Percentiles rank a stretch among this genome's conserved stretches.
phyloP scores from a whole-genome alignment of 176 grass and related monocot species.

The Cenchrus fungigraminus region DNA sequence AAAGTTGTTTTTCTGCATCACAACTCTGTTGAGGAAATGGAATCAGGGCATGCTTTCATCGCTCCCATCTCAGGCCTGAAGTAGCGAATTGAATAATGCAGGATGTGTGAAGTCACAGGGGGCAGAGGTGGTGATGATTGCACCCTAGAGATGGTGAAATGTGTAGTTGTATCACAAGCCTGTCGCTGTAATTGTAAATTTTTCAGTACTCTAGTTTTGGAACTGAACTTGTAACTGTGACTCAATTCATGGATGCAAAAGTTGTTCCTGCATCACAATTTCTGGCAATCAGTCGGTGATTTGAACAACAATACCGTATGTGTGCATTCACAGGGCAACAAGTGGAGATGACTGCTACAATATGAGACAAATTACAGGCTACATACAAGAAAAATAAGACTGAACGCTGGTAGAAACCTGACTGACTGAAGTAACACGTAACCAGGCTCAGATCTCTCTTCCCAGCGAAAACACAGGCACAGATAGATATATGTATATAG shows the following conservation, averaged over 20 bases:
- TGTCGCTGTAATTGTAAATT: too few species aligned
- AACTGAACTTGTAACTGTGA: too few species aligned
- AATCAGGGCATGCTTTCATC: background rate
- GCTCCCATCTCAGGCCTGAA: too few species aligned
- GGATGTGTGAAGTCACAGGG: background rate
- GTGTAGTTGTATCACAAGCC: too few species aligned
- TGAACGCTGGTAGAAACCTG: background rate
- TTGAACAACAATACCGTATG: background rate
- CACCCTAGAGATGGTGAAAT: background rate
- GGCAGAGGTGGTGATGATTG: background rate
- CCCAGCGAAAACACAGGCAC: background rate
- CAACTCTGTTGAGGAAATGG: background rate
- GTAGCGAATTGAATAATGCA: background rate
- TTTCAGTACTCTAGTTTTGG: too few species aligned
- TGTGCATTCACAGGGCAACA: background rate
- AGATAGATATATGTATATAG: background rate
- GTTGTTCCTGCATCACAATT: too few species aligned
- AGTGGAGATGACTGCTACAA: background rate
- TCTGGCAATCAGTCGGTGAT: background rate
- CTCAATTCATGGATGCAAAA: too few species aligned
- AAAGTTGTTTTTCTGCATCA: background rate
- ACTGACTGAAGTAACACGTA: background rate
- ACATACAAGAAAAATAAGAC: background rate
- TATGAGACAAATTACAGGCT: background rate
- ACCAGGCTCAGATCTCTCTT: background rate